Evolutionary conservation across 2,329 filamentous ascomycete species (phyloP).

Genomic region (Achaetomium macrosporum): DNA sequence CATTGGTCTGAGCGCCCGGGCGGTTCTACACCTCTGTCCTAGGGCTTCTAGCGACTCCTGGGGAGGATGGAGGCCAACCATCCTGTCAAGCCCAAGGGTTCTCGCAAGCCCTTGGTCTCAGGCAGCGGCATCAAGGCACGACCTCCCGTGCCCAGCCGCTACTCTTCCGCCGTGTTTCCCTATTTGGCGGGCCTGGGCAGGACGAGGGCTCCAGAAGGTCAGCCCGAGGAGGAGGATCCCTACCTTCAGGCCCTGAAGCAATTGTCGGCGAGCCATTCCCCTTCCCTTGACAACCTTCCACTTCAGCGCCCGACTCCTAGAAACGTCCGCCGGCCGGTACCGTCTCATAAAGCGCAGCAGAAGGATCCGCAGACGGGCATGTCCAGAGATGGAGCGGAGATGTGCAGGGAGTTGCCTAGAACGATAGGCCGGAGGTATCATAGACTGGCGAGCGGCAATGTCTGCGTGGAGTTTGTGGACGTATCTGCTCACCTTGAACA

Average conservation of each 20-base stretch:
- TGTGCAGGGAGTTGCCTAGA: neutral
- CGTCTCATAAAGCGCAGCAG: no score
- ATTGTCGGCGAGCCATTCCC: neutral
- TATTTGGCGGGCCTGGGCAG: neutral
- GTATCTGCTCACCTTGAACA: conserved; percentile 6
- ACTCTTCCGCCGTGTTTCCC: neutral
- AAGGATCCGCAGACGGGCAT: neutral
- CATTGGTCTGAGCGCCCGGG: neutral
- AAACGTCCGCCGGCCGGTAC: neutral
- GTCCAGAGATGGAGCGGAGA: no score
- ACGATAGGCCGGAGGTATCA: conserved; percentile 10
- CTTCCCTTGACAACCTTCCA: neutral
- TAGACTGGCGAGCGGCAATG: conserved; percentile 5
- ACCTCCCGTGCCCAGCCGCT: neutral
- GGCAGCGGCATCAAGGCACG: neutral
- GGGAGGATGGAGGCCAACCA: neutral
- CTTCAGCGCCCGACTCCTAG: neutral
- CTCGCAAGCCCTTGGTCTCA: neutral
- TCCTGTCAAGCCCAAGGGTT: neutral
- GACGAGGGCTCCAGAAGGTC: neutral
- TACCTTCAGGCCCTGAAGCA: conserved; percentile 1
- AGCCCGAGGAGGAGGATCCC: neutral
- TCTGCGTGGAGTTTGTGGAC: conserved; percentile 9
- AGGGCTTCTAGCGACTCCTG: neutral
- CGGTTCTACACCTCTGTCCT: neutral